These are phyloP conservation scores for Vitis rupestris DNA, from an alignment of 164 flowering plant genomes.

Conservation along the genomic window DNA sequence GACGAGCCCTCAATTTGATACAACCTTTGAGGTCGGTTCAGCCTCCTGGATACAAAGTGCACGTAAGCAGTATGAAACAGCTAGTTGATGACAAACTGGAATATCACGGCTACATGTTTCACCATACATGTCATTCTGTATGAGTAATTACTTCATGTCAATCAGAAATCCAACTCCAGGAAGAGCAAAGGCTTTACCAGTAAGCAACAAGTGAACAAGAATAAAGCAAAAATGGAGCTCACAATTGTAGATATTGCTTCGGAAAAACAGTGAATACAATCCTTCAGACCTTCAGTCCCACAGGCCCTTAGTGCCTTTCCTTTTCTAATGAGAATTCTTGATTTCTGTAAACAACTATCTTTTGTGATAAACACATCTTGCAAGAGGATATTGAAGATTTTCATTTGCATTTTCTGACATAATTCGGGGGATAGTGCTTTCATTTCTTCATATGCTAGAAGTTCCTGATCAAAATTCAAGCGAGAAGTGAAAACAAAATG, in stretches of 20 bases:
- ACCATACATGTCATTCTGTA: constrained; percentile 35
- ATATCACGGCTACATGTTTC: constrained; percentile 12
- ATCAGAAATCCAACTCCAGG: constrained; percentile 4
- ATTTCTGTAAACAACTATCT: constrained; percentile 42
- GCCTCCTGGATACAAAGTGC: constrained; percentile 69
- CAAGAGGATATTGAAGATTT: constrained; percentile 53
- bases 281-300: constrained; percentile 45
- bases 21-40: constrained; percentile 65
- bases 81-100: constrained; percentile 46
- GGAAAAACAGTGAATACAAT: constrained; percentile 63
- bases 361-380: constrained; percentile 41
- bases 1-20: constrained; percentile 27
- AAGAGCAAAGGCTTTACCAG: background rate
- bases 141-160: constrained; percentile 13
- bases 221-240: constrained; percentile 22
- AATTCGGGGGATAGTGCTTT: constrained; percentile 31
- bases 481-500: constrained; percentile 1
- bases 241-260: constrained; percentile 68
- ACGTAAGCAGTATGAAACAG: constrained; percentile 66
- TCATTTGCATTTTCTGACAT: constrained; percentile 64
- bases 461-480: constrained; percentile 53
- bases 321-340: constrained; percentile 54
- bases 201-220: background rate
- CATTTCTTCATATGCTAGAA: constrained; percentile 65
- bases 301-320: constrained; percentile 45